Evolutionary conservation across 108 stramenopile species (phyloP).

Genomic region (Cylindrotheca fusiformis): DNA sequence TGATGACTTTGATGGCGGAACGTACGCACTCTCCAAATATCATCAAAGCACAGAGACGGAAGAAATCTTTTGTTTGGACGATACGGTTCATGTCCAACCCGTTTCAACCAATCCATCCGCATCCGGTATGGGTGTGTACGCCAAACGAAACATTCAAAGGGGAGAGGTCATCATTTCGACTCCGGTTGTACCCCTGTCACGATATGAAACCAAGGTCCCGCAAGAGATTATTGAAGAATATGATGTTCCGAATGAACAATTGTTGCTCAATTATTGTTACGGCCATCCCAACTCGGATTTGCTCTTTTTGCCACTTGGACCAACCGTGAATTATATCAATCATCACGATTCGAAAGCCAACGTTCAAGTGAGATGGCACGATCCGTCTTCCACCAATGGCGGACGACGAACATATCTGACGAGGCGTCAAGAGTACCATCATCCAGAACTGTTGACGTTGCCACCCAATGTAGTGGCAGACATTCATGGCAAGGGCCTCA

Average conservation of each 20-base stretch:
- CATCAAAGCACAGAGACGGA: constrained; percentile 22
- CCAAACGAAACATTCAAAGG: constrained; percentile 18
- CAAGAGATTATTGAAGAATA: background rate
- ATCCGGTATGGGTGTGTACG: constrained; percentile 30
- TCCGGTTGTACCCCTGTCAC: constrained; percentile 39
- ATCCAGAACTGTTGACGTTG: constrained; percentile 25
- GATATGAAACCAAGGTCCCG: constrained; percentile 24
- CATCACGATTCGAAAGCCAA: constrained; percentile 15
- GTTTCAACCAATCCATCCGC: constrained; percentile 9
- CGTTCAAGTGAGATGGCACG: constrained; percentile 27
- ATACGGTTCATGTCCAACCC: constrained; percentile 18
- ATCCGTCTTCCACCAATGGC: constrained; percentile 1
- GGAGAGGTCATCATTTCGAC: constrained; percentile 30
- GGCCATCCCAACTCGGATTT: constrained; percentile 56
- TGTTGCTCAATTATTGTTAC: constrained; percentile 61
- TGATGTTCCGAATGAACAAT: constrained; percentile 21
- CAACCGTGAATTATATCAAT: constrained; percentile 23
- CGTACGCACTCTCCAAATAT: constrained; percentile 15
- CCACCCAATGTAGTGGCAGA: background rate
- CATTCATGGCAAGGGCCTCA: constrained; percentile 38
- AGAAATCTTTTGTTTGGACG: constrained; percentile 43
- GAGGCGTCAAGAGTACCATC: constrained; percentile 25
- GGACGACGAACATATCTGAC: constrained; percentile 3
- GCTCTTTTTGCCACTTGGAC: constrained; percentile 46
- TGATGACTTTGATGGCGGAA: constrained; percentile 48